Evolutionary conservation across 163 green algal genomes (phyloP), one percentile per base, ranked within the genome.

Genomic region (Scenedesmus sp.): DNA sequence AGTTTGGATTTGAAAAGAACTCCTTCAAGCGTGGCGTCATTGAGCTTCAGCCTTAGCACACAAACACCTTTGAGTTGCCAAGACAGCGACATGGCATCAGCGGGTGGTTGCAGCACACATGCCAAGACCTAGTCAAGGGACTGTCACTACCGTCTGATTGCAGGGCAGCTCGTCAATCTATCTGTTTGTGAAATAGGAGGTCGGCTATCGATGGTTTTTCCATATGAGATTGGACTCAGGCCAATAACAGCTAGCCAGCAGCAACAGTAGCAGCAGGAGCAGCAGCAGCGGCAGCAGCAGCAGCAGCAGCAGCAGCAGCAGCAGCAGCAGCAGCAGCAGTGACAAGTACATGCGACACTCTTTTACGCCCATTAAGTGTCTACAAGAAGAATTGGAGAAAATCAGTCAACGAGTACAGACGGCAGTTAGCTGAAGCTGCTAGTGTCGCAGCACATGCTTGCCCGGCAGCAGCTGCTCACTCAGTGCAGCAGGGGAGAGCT

Each of bases 101-200:
- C 65, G 0, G 1, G 4, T 40, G 30, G 26, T 40, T 18, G 65
- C 73, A 51, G 35, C 73, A 82, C 73, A 44, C 37, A 30, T 82
- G 18, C 18, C 4, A 82, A 82, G 73, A 76, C 65, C 65, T 76
- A 76, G 65, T 76, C 65, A 40, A 76, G 65, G 37, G 65, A 76
- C 65, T 72, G 59, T 35, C 59, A 76, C 3, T 37, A 18, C 65
- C 65, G 6, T 76, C 40, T 30, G 18, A 76, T 40, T 40, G 6
- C 65, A 76, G 65, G 6, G 9, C 65, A 10, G 12, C 18, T 76
- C 30, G 9, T 37, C 65, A 76, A 7, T 7, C 65, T 40, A 65
- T 16, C 3, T 30, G 15, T 6, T 7, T 26, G 53, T 65, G 53
- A 30, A 65, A 65, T 30, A 3, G 18, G 18, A n/a, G n/a, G n/a